These are phyloP conservation scores for Globisporangium spiculum DNA, from an alignment of 352 stramenopile species.

Conservation along the genomic window DNA sequence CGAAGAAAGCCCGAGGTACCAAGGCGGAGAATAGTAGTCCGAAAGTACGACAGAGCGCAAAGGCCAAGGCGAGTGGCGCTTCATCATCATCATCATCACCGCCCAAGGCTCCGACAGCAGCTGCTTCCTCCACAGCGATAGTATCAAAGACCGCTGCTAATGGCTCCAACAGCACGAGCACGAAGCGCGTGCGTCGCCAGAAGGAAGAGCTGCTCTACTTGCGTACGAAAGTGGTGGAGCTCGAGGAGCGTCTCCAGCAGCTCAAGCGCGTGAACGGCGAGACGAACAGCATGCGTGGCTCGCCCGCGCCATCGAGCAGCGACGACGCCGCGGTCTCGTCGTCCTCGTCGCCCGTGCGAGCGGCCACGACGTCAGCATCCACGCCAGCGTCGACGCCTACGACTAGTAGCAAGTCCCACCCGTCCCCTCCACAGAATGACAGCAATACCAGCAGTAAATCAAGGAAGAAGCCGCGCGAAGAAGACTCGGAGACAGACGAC, in stretches of 20 bases:
- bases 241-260: conserved; percentile 20
- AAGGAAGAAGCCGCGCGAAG: conserved; percentile 3
- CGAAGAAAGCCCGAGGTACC: background rate
- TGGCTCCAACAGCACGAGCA: conserved; percentile 16
- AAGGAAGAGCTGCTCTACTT: conserved; percentile 27
- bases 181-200: conserved; percentile 20
- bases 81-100: background rate
- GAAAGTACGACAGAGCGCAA: conserved; percentile 4
- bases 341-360: background rate
- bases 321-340: conserved; percentile 1
- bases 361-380: background rate
- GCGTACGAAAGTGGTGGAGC: conserved; percentile 19
- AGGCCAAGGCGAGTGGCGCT: background rate
- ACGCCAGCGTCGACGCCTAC: background rate
- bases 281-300: conserved; percentile 6
- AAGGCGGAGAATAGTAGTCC: background rate
- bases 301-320: conserved; percentile 4
- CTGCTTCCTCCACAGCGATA: background rate
- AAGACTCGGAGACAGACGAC: conserved; percentile 5
- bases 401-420: background rate
- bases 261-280: conserved; percentile 17
- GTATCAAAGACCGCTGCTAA: background rate
- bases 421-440: background rate
- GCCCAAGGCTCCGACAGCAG: background rate
- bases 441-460: background rate